Percentiles rank a stretch among this genome's conserved stretches.
These are phyloP conservation scores for Colletotrichum karsti DNA, from an alignment of 2,329 filamentous ascomycete species.

Conservation along the genomic window DNA sequence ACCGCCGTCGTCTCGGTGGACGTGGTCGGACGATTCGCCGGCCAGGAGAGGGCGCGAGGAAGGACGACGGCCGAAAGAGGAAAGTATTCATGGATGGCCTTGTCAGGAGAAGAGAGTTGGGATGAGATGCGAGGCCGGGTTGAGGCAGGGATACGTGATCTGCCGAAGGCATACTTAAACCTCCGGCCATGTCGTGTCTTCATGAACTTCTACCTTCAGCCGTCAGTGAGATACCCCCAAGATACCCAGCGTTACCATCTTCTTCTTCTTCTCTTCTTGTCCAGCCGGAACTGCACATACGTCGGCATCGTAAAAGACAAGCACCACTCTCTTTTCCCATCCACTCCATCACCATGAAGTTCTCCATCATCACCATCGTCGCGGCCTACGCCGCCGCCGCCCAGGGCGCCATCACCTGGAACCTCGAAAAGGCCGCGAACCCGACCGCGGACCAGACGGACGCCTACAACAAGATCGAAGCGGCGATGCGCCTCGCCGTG, in stretches of 20 bases:
- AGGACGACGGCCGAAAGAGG: not conserved
- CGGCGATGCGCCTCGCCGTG: slow-evolving; percentile 49
- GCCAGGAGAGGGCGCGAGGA: not conserved
- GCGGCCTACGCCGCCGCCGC: slow-evolving; percentile 40
- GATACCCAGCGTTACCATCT: not conserved
- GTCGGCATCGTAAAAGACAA: not conserved
- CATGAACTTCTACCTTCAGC: too few relatives aligned
- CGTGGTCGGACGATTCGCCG: not conserved
- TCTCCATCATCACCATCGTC: slow-evolving; percentile 37
- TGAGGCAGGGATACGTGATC: not conserved
- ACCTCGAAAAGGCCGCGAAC: slow-evolving; percentile 45
- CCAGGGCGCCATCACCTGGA: slow-evolving; percentile 48
- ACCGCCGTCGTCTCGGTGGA: not conserved
- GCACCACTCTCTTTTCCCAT: not conserved
- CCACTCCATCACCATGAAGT: slow-evolving; percentile 10
- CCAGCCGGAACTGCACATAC: not conserved
- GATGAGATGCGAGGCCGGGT: not conserved
- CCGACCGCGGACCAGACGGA: slow-evolving; percentile 51
- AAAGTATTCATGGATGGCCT: not conserved
- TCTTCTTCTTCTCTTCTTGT: not conserved
- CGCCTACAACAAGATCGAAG: slow-evolving; percentile 51
- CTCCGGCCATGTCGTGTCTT: not conserved
- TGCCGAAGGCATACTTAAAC: not conserved
- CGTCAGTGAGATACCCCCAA: too few relatives aligned
- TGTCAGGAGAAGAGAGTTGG: not conserved